Percentiles rank a stretch among this genome's conserved stretches.
These are phyloP conservation scores for Lathyrus aphaca DNA, from an alignment of 306 rosid species.

Conservation along the genomic window DNA sequence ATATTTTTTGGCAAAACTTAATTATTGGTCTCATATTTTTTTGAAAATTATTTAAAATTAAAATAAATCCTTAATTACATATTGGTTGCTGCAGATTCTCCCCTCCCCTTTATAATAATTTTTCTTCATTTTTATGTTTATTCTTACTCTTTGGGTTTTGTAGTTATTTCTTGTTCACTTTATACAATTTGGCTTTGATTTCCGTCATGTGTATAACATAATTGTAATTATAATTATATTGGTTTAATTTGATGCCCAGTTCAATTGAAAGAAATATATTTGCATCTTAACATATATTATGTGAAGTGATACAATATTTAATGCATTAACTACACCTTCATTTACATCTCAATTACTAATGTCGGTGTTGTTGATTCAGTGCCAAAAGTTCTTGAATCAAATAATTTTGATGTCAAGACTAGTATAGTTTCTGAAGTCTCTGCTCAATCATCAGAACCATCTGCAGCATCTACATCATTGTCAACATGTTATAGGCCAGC, in stretches of 20 bases:
- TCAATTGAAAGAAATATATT: neutral
- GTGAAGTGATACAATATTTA: slow-evolving; percentile 21
- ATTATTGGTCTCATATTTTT: no score
- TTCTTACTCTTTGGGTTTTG: neutral
- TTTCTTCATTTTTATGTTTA: no score
- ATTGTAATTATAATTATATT: neutral
- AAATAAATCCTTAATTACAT: no score
- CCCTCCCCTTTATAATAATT: no score
- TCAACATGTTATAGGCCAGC: no score
- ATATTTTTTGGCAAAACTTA: no score
- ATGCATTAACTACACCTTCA: slow-evolving; percentile 12
- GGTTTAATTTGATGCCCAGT: neutral
- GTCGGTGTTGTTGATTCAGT: slow-evolving; percentile 39
- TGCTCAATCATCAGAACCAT: slow-evolving; percentile 46
- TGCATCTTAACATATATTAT: slow-evolving; percentile 8
- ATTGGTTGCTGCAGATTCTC: no score
- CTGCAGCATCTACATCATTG: slow-evolving; percentile 50
- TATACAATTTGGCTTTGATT: slow-evolving; percentile 6
- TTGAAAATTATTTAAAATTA: no score
- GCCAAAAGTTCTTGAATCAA: slow-evolving; percentile 45
- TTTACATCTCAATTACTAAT: slow-evolving; percentile 58
- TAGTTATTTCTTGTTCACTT: neutral
- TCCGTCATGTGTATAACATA: neutral
- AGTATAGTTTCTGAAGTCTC: slow-evolving; percentile 43
- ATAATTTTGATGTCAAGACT: slow-evolving; percentile 49